These are phyloP conservation scores for Debaryomyces fabryi DNA, from an alignment of 1,139 yeast genomes.

Conservation along the genomic window DNA sequence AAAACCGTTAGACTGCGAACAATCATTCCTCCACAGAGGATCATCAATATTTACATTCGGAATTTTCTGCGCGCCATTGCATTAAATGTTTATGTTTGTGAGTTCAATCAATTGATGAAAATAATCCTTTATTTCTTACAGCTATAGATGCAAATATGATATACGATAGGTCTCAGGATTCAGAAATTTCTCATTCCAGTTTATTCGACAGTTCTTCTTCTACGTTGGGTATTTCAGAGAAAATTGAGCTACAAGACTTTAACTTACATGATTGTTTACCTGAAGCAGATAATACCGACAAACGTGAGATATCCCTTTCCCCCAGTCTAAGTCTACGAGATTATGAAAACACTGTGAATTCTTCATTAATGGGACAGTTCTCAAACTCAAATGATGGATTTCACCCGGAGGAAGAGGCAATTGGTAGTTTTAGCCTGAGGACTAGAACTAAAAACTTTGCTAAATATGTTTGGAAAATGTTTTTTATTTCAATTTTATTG, in stretches of 20 bases:
- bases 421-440: neutral
- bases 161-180: neutral
- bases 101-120: neutral
- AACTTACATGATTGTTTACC: neutral
- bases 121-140: neutral
- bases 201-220: neutral
- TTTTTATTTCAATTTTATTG: neutral
- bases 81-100: conserved; percentile 1
- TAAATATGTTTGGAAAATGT: neutral
- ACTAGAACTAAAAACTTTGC: neutral
- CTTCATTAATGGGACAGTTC: neutral
- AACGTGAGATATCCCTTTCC: neutral
- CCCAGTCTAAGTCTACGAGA: neutral
- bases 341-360: neutral
- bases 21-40: neutral
- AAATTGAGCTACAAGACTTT: neutral
- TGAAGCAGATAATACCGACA: neutral
- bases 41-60: neutral
- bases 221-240: neutral
- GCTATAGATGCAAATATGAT: neutral
- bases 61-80: neutral
- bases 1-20: neutral
- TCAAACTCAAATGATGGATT: neutral
- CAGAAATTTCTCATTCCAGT: neutral
- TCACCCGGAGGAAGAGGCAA: neutral